Percentiles rank a stretch among this genome's conserved stretches.
These are phyloP conservation scores for Paradendryphiella salina DNA, from an alignment of 2,329 filamentous ascomycete species.

Conservation along the genomic window DNA sequence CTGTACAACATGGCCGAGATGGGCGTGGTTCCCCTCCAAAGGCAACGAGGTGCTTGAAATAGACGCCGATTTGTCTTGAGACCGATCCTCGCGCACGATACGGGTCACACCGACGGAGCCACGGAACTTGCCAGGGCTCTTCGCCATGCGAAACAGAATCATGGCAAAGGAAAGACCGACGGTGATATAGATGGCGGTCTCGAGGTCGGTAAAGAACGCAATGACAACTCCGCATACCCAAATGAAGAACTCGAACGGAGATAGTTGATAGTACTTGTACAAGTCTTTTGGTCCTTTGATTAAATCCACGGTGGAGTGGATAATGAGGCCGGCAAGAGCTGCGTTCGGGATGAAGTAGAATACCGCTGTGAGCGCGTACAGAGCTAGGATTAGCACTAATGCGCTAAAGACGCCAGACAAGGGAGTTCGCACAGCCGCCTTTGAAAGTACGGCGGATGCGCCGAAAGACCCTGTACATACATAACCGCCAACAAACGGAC, in stretches of 20 bases:
- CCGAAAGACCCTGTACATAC: constrained; percentile 92
- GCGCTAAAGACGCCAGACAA: constrained; percentile 86
- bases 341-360: constrained; percentile 91
- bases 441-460: constrained; percentile 90
- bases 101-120: constrained; percentile 27
- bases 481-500: constrained; percentile 85
- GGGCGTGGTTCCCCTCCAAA: constrained; percentile 41
- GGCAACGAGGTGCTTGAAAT: constrained; percentile 45
- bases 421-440: constrained; percentile 87
- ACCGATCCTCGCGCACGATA: constrained; percentile 52
- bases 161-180: constrained; percentile 74
- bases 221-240: constrained; percentile 89
- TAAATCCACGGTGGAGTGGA: constrained; percentile 87
- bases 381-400: constrained; percentile 77
- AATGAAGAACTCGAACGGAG: constrained; percentile 82
- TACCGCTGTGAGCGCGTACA: constrained; percentile 80
- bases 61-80: constrained; percentile 39
- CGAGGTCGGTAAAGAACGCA: constrained; percentile 81
- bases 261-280: constrained; percentile 90
- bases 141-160: constrained; percentile 67
- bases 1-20: neutral
- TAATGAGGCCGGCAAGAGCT: constrained; percentile 81
- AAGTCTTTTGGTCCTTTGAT: constrained; percentile 86
- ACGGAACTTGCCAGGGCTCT: constrained; percentile 29
- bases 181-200: constrained; percentile 86